These are phyloP conservation scores for Fusarium mundagurra DNA, from an alignment of 2,329 filamentous ascomycete genomes.

Conservation along the genomic window DNA sequence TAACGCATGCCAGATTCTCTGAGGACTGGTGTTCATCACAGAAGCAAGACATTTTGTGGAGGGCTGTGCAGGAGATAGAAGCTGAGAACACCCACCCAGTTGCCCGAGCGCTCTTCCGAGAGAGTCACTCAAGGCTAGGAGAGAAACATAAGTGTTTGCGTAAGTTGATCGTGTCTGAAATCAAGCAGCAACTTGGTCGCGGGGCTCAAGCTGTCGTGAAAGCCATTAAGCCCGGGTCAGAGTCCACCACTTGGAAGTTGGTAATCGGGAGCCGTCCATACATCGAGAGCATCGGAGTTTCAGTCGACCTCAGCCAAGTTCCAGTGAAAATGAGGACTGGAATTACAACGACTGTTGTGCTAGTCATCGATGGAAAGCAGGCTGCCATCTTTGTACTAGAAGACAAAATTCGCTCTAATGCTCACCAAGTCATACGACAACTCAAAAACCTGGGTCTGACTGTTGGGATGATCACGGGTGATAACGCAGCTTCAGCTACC, in stretches of 20 bases:
- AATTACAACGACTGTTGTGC: neutral
- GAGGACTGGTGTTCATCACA: neutral
- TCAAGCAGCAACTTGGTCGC: neutral
- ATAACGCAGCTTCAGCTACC: neutral
- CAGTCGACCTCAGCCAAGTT: neutral
- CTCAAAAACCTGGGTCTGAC: fast-evolving
- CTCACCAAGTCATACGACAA: neutral
- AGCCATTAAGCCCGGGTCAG: fast-evolving
- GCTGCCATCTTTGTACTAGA: neutral
- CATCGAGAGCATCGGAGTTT: neutral
- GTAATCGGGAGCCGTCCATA: neutral
- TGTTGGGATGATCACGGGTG: neutral
- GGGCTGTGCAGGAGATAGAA: neutral
- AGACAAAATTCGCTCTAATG: neutral
- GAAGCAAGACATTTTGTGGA: neutral
- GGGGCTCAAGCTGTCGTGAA: neutral
- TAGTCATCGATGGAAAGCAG: neutral
- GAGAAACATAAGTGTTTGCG: fast-evolving
- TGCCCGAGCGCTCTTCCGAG: neutral
- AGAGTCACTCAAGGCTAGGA: neutral
- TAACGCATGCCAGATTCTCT: neutral
- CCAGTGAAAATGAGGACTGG: neutral
- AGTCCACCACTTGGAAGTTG: neutral
- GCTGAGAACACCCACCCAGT: neutral
- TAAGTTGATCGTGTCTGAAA: neutral